A percentile compares a stretch with the other conserved stretches of the same genome.
Evolutionary conservation across 192 early-diverging fungal genomes (phyloP).

Genomic region (Gonapodya prolifera): DNA sequence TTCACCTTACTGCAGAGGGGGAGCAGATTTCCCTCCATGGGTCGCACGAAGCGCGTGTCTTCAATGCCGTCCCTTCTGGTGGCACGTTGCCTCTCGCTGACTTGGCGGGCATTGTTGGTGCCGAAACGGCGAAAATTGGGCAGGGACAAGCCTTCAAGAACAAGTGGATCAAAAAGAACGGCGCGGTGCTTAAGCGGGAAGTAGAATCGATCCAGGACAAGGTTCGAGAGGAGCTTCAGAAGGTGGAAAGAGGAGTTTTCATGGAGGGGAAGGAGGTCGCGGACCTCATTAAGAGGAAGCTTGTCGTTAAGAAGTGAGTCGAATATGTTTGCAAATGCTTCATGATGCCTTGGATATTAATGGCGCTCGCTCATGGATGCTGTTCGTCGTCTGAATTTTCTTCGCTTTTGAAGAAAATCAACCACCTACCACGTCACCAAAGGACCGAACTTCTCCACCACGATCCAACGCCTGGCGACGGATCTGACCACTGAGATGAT

Average conservation of each 20-base stretch:
- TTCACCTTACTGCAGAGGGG: slow-evolving; percentile 82
- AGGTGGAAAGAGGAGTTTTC: slow-evolving; percentile 60
- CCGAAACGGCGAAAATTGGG: slow-evolving; percentile 73
- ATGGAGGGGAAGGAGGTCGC: slow-evolving; percentile 47
- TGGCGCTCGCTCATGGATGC: background rate
- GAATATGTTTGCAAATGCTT: background rate
- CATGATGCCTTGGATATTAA: too few species aligned
- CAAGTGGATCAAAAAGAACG: slow-evolving; percentile 91
- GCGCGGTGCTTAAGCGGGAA: slow-evolving; percentile 53
- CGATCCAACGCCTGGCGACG: slow-evolving; percentile 80
- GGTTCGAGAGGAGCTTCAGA: slow-evolving; percentile 62
- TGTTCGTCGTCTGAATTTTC: background rate
- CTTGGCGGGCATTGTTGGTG: slow-evolving; percentile 51
- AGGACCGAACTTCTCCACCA: slow-evolving; percentile 75
- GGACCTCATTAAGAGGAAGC: slow-evolving; percentile 33
- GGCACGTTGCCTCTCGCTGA: slow-evolving; percentile 75
- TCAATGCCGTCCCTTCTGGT: slow-evolving; percentile 69
- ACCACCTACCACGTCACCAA: slow-evolving; percentile 76
- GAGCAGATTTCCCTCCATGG: slow-evolving; percentile 69
- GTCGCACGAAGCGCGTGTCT: slow-evolving; percentile 87
- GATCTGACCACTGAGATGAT: slow-evolving; percentile 93
- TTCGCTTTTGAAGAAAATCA: slow-evolving; percentile 40
- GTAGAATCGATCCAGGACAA: too few species aligned
- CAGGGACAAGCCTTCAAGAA: slow-evolving; percentile 93
- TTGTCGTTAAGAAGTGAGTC: slow-evolving; percentile 24